Evolutionary conservation across 106 monocot species (phyloP), one percentile per base, ranked within the genome.

Genomic region (Dactylorhiza incarnata): DNA sequence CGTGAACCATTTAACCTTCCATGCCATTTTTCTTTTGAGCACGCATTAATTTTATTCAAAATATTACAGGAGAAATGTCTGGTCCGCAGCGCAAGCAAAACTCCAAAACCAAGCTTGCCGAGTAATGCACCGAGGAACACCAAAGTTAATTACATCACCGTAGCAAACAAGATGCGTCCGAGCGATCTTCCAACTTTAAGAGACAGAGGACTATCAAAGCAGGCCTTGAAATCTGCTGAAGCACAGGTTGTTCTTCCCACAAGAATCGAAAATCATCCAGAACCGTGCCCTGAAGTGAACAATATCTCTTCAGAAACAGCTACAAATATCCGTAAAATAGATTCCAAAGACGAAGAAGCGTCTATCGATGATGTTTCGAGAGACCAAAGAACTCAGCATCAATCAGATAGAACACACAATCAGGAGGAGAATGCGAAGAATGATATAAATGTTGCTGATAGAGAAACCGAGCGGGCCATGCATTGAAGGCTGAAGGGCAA

Each of bases 41-140:
- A 29, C 29, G 12, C 29, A 65, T 65, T 65, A 13, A 29, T 26
- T 65, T 29, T 29, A 26, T 29, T 26, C 2, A 9, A 63, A 23
- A 65, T 26, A 65, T 65, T 26, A 29, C 65, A 65, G 65, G 65
- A 65, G 29, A 65, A 65, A 65, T 26, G 13, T 65, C 65, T 65
- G 12, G 65, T 29, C 29, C 65, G 58, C 29, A 26, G 3, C 29
- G 19, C 58, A 59, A 59, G 22, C 58, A 59, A 59, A 22, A 19
- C 20, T 22, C 58, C 6, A 13, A 25, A 24, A 45, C 17, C 69
- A 69, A 17, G 69, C 69, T 46, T 46, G 69, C 69, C 44, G 44
- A 69, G 16, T 69, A 17, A 17, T 46, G 12, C 6, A 12, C 16
- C 24, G 69, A 69, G 45, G 69, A 69, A 46, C 13, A 12, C 45